Evolutionary conservation across 345 rosid species (phyloP).

Genomic region (Odontarrhena argentea): DNA sequence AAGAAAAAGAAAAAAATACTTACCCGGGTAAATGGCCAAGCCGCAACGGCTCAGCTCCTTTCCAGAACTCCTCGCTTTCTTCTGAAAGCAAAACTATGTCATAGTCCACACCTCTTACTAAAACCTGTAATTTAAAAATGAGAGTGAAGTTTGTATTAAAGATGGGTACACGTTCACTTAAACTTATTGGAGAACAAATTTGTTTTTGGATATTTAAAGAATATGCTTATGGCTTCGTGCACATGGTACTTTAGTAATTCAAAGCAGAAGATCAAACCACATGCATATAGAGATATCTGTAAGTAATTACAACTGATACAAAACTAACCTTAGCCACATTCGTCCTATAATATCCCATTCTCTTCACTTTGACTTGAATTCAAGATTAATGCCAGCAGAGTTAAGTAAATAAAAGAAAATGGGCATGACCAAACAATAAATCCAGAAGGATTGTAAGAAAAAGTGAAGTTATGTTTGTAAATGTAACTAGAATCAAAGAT

Average conservation of each 20-base stretch:
- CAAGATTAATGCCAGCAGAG: slow-evolving; percentile 1
- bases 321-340: slow-evolving; percentile 81
- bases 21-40: slow-evolving; percentile 68
- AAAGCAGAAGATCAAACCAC: not conserved
- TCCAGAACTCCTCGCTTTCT: slow-evolving; percentile 89
- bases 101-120: slow-evolving; percentile 94
- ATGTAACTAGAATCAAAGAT: too few species aligned
- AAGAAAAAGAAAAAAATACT: too few species aligned
- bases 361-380: slow-evolving; percentile 85
- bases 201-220: not conserved
- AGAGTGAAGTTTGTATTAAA: slow-evolving; percentile 25
- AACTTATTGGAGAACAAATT: not conserved
- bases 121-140: slow-evolving; percentile 59
- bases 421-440: too few species aligned
- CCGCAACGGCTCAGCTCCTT: slow-evolving; percentile 75
- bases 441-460: too few species aligned
- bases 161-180: not conserved
- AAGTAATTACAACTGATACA: slow-evolving; percentile 9
- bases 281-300: not conserved
- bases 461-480: too few species aligned
- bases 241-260: too few species aligned
- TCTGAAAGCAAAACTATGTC: slow-evolving; percentile 96
- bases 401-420: not conserved
- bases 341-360: slow-evolving; percentile 94
- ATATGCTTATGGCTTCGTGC: too few species aligned